Evolutionary conservation across 257 asterid genomes (phyloP).

Genomic region (Penstemon eatonii): DNA sequence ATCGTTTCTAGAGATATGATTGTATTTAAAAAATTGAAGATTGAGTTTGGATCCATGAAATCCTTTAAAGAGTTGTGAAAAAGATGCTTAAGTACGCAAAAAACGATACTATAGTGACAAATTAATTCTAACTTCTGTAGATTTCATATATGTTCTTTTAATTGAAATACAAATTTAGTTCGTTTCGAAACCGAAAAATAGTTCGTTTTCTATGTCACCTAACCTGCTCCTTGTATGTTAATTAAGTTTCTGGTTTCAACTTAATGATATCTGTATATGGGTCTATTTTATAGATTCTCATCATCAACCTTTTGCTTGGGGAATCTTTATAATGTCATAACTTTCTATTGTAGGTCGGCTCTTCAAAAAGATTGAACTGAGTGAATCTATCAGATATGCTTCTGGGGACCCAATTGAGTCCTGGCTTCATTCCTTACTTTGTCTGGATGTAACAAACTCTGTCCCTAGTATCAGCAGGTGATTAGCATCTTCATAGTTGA

Average conservation of each 20-base stretch:
- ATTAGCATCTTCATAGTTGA: slow-evolving; percentile 17
- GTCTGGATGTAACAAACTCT: slow-evolving; percentile 74
- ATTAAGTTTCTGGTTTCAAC: slow-evolving; percentile 2
- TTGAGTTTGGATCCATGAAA: background rate
- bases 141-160: slow-evolving; percentile 1
- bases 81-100: slow-evolving; percentile 4
- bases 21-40: background rate
- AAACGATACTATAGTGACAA: slow-evolving; percentile 7
- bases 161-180: background rate
- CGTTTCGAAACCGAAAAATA: background rate
- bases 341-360: slow-evolving; percentile 62
- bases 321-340: slow-evolving; percentile 18
- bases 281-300: slow-evolving; percentile 6
- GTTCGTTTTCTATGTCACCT: background rate
- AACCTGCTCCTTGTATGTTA: background rate
- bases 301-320: slow-evolving; percentile 18
- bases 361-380: slow-evolving; percentile 83
- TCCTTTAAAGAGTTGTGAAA: background rate
- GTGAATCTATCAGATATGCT: slow-evolving; percentile 97
- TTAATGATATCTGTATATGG: background rate
- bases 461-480: slow-evolving; percentile 78
- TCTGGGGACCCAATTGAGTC: slow-evolving; percentile 89
- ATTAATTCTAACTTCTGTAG: slow-evolving; percentile 3
- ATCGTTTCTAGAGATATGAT: background rate
- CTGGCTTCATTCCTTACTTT: slow-evolving; percentile 85